Base-by-base conservation (phyloP, 2,329 filamentous ascomycete genomes). In the Tolypocladium amazonense region DNA sequence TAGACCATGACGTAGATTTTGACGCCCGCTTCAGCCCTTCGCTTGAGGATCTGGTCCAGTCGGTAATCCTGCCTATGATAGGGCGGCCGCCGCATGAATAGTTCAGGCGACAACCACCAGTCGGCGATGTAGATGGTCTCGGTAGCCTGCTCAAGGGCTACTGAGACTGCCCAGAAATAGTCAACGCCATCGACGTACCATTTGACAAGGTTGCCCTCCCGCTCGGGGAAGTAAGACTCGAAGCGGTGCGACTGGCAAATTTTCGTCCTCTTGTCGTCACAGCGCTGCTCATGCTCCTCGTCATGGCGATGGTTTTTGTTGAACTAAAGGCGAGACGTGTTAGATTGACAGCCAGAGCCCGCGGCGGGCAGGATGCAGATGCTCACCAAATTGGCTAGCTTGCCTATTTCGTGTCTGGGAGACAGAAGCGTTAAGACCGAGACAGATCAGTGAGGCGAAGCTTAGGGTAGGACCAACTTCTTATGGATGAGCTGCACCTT, bases 141-240 rank as follows among this genome's bases (percentile, higher is more conserved):
- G 69, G 89, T 89, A 43, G 94, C 94, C 61, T 87, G 81, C 64
- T 97, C 92, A n/a, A 97, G 80, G 0, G 92, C 93, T 39, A 88
- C 85, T 0, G 92, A 95, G 14, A 99, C 92, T 23, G 94, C 85
- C 87, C 92, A 96, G 72, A 94, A 95, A 74, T 99, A 99, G 75
- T 97, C 89, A 62, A 92, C 82, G 3, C 92, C 94, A 71, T 97
- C 94, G 14, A 97, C 90, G 74, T 97, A 97, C 92, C 93, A 99
- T 77, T 97, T 97, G 71, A 94, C 81, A 60, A 89, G 80, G 72
- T 97, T 97, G 35, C 87, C 88, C 14, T 93, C 86, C 52, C 88
- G 86, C 71, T 93, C 88, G 0, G 93, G 93, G 43, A 95, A 95
- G 75, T 89, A 99, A 4, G 90, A 96, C n/a, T 88, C 73, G 77